phyloP scores from a whole-genome alignment of 2,329 filamentous ascomycete species.

The Diaporthe capsici region DNA sequence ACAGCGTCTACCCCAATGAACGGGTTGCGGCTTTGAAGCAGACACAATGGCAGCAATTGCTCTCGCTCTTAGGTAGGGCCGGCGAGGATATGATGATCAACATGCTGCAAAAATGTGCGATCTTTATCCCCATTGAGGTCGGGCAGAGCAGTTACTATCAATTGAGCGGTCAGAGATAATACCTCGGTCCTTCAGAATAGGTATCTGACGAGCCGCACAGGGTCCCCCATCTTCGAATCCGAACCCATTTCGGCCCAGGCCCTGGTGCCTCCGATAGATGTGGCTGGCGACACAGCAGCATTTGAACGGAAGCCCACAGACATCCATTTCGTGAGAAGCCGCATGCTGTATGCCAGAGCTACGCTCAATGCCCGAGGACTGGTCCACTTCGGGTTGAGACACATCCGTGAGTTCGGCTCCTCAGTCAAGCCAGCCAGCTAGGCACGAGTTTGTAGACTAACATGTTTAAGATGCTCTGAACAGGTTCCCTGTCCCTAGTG shows the following conservation, averaged over 20 bases:
- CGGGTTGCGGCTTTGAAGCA: slow-evolving; percentile 78
- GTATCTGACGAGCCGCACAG: slow-evolving; percentile 14
- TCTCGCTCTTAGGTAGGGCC: slow-evolving; percentile 79
- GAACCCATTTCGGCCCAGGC: slow-evolving; percentile 9
- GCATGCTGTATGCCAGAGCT: slow-evolving; percentile 88
- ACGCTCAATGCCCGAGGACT: slow-evolving; percentile 76
- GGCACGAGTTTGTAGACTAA: neutral
- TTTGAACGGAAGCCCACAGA: slow-evolving; percentile 61
- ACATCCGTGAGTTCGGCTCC: slow-evolving; percentile 76
- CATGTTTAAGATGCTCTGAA: slow-evolving; percentile 80
- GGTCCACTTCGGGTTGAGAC: slow-evolving; percentile 81
- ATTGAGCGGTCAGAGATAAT: slow-evolving; percentile 75
- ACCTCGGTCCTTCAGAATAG: slow-evolving; percentile 40
- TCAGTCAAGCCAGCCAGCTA: neutral
- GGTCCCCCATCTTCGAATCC: slow-evolving; percentile 38
- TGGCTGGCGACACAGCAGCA: slow-evolving; percentile 29
- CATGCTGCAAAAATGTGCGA: slow-evolving; percentile 81
- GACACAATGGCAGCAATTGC: slow-evolving; percentile 80
- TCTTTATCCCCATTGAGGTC: slow-evolving; percentile 76
- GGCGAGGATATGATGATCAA: slow-evolving; percentile 85
- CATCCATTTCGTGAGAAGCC: slow-evolving; percentile 83
- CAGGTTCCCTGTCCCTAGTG: slow-evolving; percentile 65
- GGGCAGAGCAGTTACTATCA: slow-evolving; percentile 80
- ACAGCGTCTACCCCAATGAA: slow-evolving; percentile 75
- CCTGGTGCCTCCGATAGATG: neutral